These are phyloP conservation scores for Metschnikowia aberdeeniae DNA, from an alignment of 805 yeast genomes.

Conservation along the genomic window DNA sequence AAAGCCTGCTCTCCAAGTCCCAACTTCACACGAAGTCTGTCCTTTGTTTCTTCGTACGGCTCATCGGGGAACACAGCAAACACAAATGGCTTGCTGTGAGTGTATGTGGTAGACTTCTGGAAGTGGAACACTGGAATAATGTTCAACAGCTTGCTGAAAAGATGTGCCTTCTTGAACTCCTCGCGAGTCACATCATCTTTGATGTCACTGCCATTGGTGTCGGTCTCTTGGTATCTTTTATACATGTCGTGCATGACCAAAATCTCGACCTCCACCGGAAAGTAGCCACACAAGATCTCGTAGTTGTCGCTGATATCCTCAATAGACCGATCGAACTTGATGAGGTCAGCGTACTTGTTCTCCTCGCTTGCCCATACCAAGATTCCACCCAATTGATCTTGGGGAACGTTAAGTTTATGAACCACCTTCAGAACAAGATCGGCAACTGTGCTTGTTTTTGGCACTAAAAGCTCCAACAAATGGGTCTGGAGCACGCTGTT, in stretches of 20 bases:
- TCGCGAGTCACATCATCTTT: constrained; percentile 22
- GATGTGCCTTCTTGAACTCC: constrained; percentile 17
- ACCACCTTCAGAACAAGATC: constrained; percentile 53
- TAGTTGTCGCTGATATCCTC: constrained; percentile 31
- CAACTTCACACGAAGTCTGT: constrained; percentile 61
- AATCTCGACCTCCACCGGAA: constrained; percentile 41
- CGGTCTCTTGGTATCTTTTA: constrained; percentile 21
- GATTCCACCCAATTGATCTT: constrained; percentile 43
- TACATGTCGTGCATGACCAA: constrained; percentile 34
- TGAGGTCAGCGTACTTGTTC: constrained; percentile 35
- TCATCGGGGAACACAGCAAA: constrained; percentile 72
- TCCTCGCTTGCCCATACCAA: constrained; percentile 55
- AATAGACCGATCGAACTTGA: constrained; percentile 34
- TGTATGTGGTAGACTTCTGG: constrained; percentile 57
- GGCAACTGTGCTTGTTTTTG: constrained; percentile 55
- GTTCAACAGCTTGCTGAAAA: constrained; percentile 28
- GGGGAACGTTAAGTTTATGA: constrained; percentile 48
- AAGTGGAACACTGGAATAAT: constrained; percentile 72
- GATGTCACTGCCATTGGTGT: constrained; percentile 19
- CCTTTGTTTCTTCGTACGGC: constrained; percentile 54
- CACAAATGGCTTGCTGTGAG: constrained; percentile 84
- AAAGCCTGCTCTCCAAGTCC: constrained; percentile 81
- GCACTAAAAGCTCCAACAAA: constrained; percentile 63
- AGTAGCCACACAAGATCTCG: constrained; percentile 39
- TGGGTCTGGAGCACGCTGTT: constrained; percentile 67